Percentiles rank a stretch among this genome's conserved stretches.
Conservation (phyloP, 2,329 filamentous ascomycete genomes). For the Cladosporium sp. region DNA sequence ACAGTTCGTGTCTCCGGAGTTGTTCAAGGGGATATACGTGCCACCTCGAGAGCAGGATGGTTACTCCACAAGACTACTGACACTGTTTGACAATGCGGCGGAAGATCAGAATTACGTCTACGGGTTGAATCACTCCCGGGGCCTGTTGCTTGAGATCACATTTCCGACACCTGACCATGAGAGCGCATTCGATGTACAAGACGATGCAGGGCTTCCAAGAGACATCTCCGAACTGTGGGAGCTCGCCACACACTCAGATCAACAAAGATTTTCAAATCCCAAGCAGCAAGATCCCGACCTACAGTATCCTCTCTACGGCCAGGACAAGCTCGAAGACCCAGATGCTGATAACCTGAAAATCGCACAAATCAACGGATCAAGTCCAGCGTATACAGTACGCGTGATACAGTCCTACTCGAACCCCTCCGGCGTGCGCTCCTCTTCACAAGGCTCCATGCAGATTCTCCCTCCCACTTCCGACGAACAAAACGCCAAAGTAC, state of each 20-base stretch:
- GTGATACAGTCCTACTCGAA: slow-evolving; percentile 21
- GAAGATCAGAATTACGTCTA: slow-evolving; percentile 26
- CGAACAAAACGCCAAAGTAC: slow-evolving; percentile 15
- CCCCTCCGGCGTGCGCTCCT: slow-evolving; percentile 19
- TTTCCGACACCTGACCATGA: slow-evolving; percentile 17
- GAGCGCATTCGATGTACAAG: not conserved
- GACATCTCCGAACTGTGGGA: not conserved
- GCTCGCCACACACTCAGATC: not conserved
- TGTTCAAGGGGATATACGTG: slow-evolving; percentile 15
- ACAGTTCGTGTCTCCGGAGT: slow-evolving; percentile 13
- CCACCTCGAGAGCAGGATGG: slow-evolving; percentile 15
- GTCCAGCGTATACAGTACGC: slow-evolving; percentile 19
- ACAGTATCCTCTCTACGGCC: not conserved
- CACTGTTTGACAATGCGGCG: slow-evolving; percentile 47
- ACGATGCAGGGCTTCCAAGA: not conserved
- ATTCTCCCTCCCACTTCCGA: slow-evolving; percentile 12
- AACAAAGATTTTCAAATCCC: not conserved
- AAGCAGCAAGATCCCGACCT: not conserved
- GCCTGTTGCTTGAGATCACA: slow-evolving; percentile 24
- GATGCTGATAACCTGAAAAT: slow-evolving; percentile 12
- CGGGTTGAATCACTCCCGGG: slow-evolving; percentile 19
- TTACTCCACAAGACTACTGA: slow-evolving; percentile 19
- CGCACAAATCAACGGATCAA: slow-evolving; percentile 15
- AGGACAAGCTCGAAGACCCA: not conserved
- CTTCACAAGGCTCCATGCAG: slow-evolving; percentile 25